Evolutionary conservation across 2,329 filamentous ascomycete genomes (phyloP).

Genomic region (Cylindrodendrum hubeiense): DNA sequence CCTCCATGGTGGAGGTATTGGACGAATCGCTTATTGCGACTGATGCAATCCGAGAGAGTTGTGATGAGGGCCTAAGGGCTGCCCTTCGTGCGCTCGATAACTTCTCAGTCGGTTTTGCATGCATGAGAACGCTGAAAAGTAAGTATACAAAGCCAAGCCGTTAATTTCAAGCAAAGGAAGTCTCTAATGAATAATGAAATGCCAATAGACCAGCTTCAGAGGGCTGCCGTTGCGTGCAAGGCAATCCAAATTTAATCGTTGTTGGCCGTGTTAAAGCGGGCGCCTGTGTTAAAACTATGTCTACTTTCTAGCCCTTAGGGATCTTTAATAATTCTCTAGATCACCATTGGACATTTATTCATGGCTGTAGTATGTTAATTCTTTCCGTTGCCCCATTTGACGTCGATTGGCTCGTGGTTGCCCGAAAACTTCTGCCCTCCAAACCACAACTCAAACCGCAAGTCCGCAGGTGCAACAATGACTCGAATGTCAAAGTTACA

Average conservation of each 20-base stretch:
- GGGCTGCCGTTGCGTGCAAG: neutral
- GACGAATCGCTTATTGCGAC: neutral
- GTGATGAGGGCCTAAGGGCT: neutral
- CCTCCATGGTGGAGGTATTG: neutral
- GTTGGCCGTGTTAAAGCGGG: too few species aligned
- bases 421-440: constrained; percentile 41
- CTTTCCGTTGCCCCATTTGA: constrained; percentile 22
- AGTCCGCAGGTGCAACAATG: constrained; percentile 66
- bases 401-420: constrained; percentile 37
- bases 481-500: constrained; percentile 64
- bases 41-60: neutral
- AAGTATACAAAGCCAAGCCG: neutral
- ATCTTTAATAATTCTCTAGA: too few species aligned
- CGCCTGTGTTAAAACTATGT: too few species aligned
- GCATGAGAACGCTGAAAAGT: neutral
- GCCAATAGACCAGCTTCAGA: neutral
- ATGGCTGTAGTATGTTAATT: too few species aligned
- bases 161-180: neutral
- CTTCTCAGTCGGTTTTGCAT: neutral
- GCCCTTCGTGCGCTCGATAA: neutral
- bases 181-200: neutral
- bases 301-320: too few species aligned
- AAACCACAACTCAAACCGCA: constrained; percentile 59
- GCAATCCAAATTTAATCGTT: too few species aligned
- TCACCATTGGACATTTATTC: too few species aligned